A percentile compares a stretch with the other conserved stretches of the same genome.
These are phyloP conservation scores for Beauveria varroae DNA, from an alignment of 2,329 filamentous ascomycete genomes.

Conservation along the genomic window DNA sequence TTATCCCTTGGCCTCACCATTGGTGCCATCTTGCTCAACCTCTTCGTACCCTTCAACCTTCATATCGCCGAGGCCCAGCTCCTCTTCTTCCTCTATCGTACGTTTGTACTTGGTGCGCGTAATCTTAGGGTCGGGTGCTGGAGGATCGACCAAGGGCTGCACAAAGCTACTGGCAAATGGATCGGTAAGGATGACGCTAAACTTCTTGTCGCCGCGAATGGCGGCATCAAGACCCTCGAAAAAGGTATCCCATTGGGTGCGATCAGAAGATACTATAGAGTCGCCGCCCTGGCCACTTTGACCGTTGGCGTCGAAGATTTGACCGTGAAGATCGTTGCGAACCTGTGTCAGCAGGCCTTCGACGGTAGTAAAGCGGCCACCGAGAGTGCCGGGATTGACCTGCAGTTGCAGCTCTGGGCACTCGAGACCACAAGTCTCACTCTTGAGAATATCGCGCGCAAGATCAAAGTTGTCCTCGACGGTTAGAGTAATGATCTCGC, in stretches of 20 bases:
- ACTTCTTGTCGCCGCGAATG: slow-evolving; percentile 71
- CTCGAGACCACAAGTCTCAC: slow-evolving; percentile 79
- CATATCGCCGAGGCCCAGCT: slow-evolving; percentile 86
- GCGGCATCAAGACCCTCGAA: slow-evolving; percentile 70
- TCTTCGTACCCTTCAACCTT: slow-evolving; percentile 74
- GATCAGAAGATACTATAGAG: slow-evolving; percentile 60
- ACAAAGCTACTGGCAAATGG: slow-evolving; percentile 91
- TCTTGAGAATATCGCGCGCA: slow-evolving; percentile 89
- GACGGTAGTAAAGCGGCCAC: slow-evolving; percentile 92
- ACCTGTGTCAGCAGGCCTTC: slow-evolving; percentile 92
- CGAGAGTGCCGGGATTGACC: slow-evolving; percentile 88
- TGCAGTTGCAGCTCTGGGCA: slow-evolving; percentile 81
- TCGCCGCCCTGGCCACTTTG: slow-evolving; percentile 58
- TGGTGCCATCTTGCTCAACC: slow-evolving; percentile 17
- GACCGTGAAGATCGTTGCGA: slow-evolving; percentile 75
- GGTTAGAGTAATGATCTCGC: slow-evolving; percentile 71
- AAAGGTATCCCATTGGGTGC: slow-evolving; percentile 70
- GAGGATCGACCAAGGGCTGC: slow-evolving; percentile 75
- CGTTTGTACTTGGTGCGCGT: slow-evolving; percentile 74
- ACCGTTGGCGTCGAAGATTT: slow-evolving; percentile 75
- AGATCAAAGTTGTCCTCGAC: slow-evolving; percentile 68
- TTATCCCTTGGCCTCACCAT: not conserved
- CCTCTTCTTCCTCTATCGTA: slow-evolving; percentile 88
- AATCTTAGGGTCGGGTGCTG: slow-evolving; percentile 67
- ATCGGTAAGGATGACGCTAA: slow-evolving; percentile 77